Percentiles rank a stretch among this genome's conserved stretches.
Evolutionary conservation across 805 yeast genomes (phyloP).

Genomic region (Huiozyma naganishii): DNA sequence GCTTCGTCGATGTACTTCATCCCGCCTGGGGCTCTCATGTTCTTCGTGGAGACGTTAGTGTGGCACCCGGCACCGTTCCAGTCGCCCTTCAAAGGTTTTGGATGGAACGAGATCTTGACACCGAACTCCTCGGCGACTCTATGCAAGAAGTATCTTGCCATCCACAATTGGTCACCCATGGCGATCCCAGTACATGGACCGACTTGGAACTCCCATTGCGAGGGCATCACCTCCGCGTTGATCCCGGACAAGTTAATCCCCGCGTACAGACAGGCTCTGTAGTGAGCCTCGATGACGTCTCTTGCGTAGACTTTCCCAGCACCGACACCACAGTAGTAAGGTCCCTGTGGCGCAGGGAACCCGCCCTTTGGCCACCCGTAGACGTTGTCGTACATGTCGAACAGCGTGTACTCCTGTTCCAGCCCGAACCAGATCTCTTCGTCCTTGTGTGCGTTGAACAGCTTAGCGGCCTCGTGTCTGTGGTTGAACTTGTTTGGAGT

Average conservation of each 20-base stretch:
- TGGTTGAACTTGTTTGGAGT: slow-evolving; percentile 98
- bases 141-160: slow-evolving; percentile 84
- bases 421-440: slow-evolving; percentile 94
- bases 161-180: slow-evolving; percentile 97
- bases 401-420: slow-evolving; percentile 96
- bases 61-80: slow-evolving; percentile 99
- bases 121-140: slow-evolving; percentile 98
- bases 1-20: slow-evolving; percentile 90
- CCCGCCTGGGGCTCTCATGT: slow-evolving; percentile 93
- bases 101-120: slow-evolving; percentile 97
- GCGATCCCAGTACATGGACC: slow-evolving; percentile 93
- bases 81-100: slow-evolving; percentile 97
- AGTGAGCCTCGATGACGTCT: slow-evolving; percentile 97
- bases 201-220: slow-evolving; percentile 99
- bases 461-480: slow-evolving; percentile 92
- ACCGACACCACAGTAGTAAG: slow-evolving; percentile 99
- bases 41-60: slow-evolving; percentile 90
- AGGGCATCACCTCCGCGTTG: slow-evolving; percentile 99
- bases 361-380: slow-evolving; percentile 99
- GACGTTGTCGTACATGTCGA: slow-evolving; percentile 79
- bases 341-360: slow-evolving; percentile 99
- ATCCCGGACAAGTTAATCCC: slow-evolving; percentile 90
- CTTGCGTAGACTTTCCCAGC: slow-evolving; percentile 96
- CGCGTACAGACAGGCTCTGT: slow-evolving; percentile 92
- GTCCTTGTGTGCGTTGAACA: slow-evolving; percentile 81